phyloP scores from a whole-genome alignment of 2,329 filamentous ascomycete species.

The Plenodomus tracheiphilus region DNA sequence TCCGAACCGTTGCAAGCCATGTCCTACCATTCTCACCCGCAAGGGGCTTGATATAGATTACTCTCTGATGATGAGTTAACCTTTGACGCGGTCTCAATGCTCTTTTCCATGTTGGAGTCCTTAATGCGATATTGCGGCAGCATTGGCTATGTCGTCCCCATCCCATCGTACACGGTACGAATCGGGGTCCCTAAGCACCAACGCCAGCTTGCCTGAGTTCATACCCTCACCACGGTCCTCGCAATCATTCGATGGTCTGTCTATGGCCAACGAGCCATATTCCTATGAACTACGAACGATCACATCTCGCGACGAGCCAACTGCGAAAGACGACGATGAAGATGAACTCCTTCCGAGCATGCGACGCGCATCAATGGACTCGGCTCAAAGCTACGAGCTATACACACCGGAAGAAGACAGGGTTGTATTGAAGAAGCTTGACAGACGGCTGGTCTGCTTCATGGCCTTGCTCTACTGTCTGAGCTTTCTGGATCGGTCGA shows the following conservation, averaged over 20 bases:
- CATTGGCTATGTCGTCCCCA: constrained; percentile 14
- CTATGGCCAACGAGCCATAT: constrained; percentile 15
- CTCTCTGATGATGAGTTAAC: neutral
- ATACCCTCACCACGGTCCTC: constrained; percentile 31
- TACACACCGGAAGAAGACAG: constrained; percentile 72
- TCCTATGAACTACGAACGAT: constrained; percentile 32
- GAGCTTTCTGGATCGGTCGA: constrained; percentile 83
- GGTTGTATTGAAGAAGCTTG: constrained; percentile 73
- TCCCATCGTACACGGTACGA: constrained; percentile 16
- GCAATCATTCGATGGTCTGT: constrained; percentile 10
- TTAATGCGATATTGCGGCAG: neutral
- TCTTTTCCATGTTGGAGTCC: too few species aligned
- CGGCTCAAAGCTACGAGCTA: constrained; percentile 53
- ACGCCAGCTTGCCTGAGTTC: constrained; percentile 21
- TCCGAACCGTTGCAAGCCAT: neutral
- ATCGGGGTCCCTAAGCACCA: constrained; percentile 23
- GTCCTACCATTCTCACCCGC: neutral
- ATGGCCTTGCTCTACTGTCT: constrained; percentile 82
- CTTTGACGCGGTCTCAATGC: neutral
- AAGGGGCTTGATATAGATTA: neutral
- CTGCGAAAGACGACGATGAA: constrained; percentile 21
- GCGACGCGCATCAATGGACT: constrained; percentile 27
- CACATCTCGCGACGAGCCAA: constrained; percentile 12
- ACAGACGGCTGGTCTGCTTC: constrained; percentile 76
- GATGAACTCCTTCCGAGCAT: constrained; percentile 27